phyloP scores from a whole-genome alignment of 2,329 filamentous ascomycete genomes.

The Diaporthe destruens region DNA sequence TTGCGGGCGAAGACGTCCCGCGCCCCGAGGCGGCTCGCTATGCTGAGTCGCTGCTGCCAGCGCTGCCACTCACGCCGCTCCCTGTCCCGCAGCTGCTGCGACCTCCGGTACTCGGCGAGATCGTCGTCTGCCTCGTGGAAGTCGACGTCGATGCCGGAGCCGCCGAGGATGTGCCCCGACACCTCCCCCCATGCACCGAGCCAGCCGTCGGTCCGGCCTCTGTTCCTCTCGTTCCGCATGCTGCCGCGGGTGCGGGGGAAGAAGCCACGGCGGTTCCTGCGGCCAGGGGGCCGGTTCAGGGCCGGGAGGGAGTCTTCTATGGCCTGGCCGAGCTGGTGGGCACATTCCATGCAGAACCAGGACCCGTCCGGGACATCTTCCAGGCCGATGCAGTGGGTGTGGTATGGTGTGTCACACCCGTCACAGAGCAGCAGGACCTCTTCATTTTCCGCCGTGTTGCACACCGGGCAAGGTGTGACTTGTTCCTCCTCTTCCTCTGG shows the following conservation, averaged over 20 bases:
- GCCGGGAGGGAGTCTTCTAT: slow-evolving; percentile 49
- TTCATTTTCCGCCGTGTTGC: slow-evolving; percentile 83
- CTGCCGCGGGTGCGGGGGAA: slow-evolving; percentile 69
- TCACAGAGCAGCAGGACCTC: slow-evolving; percentile 91
- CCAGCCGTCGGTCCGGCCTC: slow-evolving; percentile 85
- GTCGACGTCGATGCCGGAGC: slow-evolving; percentile 81
- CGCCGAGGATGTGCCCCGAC: slow-evolving; percentile 72
- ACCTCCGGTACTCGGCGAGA: slow-evolving; percentile 65
- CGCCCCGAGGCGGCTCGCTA: slow-evolving; percentile 84
- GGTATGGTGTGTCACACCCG: slow-evolving; percentile 88
- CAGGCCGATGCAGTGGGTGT: slow-evolving; percentile 91
- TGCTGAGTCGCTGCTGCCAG: slow-evolving; percentile 87
- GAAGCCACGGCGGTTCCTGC: slow-evolving; percentile 50
- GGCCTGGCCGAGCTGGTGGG: slow-evolving; percentile 61
- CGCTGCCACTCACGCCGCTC: slow-evolving; percentile 71
- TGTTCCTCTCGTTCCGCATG: slow-evolving; percentile 67
- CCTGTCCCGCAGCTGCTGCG: slow-evolving; percentile 66
- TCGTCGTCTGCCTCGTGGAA: slow-evolving; percentile 84
- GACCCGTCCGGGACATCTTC: slow-evolving; percentile 79
- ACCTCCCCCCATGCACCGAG: slow-evolving; percentile 84
- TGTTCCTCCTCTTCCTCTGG: slow-evolving; percentile 78
- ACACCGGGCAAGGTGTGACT: slow-evolving; percentile 84
- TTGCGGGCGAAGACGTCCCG: slow-evolving; percentile 77
- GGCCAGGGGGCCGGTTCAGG: slow-evolving; percentile 45
- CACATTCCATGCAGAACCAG: slow-evolving; percentile 94